Evolutionary conservation across 2,329 filamentous ascomycete genomes (phyloP).

Genomic region (Aspergillus sp.): DNA sequence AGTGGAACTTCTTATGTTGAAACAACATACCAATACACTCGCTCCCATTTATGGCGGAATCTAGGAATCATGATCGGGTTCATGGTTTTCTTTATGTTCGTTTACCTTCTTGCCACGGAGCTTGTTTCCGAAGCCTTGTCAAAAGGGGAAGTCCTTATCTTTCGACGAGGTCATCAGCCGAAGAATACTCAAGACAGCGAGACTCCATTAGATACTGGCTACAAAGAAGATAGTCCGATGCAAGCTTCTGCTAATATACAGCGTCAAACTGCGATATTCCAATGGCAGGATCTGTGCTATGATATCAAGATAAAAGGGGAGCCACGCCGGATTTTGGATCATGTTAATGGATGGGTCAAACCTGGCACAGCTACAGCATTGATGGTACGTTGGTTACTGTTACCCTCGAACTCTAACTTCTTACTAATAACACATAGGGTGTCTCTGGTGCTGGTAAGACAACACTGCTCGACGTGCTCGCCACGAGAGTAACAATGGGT

Average conservation of each 20-base stretch:
- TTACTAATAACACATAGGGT: not conserved
- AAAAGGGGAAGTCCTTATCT: not conserved
- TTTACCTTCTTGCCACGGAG: not conserved
- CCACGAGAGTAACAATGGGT: not conserved
- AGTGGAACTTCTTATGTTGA: not conserved
- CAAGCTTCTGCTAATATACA: not conserved
- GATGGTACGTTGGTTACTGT: not conserved
- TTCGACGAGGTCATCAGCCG: not conserved
- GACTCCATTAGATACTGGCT: not conserved
- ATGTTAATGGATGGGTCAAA: conserved; percentile 4
- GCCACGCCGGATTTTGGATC: not conserved
- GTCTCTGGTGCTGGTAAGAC: not conserved
- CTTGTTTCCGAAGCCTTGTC: not conserved
- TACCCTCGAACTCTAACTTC: not conserved
- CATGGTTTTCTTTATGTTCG: not conserved
- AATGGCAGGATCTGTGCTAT: conserved; percentile 3
- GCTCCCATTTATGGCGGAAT: not conserved
- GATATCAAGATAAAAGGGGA: conserved; percentile 3
- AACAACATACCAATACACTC: not conserved
- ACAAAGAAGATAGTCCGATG: not conserved
- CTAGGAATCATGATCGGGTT: not conserved
- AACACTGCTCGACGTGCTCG: not conserved
- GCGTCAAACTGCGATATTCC: conserved; percentile 2
- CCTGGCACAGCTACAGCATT: conserved; percentile 2
- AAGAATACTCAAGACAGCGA: not conserved